Conservation (phyloP, 805 yeast genomes). For the Clavispora santaluciae region DNA sequence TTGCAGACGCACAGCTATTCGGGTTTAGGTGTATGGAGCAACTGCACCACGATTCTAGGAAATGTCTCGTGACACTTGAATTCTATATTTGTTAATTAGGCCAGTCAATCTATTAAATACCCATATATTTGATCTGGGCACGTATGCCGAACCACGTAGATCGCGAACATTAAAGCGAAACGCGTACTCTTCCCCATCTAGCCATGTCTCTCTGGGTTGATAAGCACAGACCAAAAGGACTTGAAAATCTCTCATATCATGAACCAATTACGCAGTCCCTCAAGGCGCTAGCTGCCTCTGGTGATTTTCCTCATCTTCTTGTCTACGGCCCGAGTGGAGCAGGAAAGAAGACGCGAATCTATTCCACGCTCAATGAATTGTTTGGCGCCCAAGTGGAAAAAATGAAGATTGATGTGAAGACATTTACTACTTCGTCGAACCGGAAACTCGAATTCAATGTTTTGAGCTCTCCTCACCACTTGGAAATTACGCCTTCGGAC, state of each 20-base stretch:
- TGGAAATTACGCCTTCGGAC: constrained; percentile 95
- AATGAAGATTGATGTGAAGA: constrained; percentile 80
- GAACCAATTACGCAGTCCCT: constrained; percentile 58
- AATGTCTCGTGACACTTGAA: no score
- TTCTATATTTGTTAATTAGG: no score
- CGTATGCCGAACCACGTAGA: background rate
- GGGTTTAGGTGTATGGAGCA: no score
- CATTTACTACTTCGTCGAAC: constrained; percentile 67
- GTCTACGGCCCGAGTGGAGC: constrained; percentile 96
- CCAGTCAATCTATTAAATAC: no score
- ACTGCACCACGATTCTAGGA: no score
- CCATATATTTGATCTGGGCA: no score
- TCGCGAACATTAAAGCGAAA: background rate
- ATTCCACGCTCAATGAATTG: constrained; percentile 71
- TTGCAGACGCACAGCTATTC: background rate
- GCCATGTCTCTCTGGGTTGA: constrained; percentile 95
- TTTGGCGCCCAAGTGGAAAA: constrained; percentile 82
- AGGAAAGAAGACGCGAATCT: constrained; percentile 91
- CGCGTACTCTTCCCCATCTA: background rate
- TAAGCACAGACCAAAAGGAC: constrained; percentile 74
- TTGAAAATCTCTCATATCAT: constrained; percentile 66
- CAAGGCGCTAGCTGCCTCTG: constrained; percentile 55
- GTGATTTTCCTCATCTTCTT: constrained; percentile 89
- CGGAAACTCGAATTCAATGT: constrained; percentile 87
- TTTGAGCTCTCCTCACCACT: constrained; percentile 84